phyloP scores from a whole-genome alignment of 169 alveolate species.

The Amoebophrya sp. region DNA sequence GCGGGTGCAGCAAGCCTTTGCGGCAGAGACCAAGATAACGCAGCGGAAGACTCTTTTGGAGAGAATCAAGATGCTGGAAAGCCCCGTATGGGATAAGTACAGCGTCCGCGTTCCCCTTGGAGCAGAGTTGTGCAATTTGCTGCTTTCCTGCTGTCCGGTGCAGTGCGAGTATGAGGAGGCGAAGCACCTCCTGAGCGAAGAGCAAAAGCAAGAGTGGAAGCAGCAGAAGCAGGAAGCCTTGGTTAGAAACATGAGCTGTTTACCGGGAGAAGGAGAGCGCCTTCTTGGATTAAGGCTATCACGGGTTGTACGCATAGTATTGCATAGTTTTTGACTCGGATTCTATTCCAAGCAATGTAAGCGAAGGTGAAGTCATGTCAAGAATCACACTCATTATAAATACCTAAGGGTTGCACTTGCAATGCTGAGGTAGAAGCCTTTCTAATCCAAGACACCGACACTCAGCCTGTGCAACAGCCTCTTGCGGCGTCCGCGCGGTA shows the following conservation, averaged over 20 bases:
- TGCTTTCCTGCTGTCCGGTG: neutral
- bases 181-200: conserved; percentile 40
- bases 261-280: too few relatives aligned
- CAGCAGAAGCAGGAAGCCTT: conserved; percentile 33
- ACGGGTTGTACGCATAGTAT: too few relatives aligned
- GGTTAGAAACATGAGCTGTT: too few relatives aligned
- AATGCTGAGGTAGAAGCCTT: conserved; percentile 7
- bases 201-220: conserved; percentile 40
- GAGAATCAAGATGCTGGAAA: neutral
- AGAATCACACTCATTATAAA: too few relatives aligned
- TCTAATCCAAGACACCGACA: conserved; percentile 27
- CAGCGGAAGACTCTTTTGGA: neutral
- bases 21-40: neutral
- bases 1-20: neutral
- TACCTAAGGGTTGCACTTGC: too few relatives aligned
- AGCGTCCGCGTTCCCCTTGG: neutral
- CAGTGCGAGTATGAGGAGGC: conserved; percentile 46
- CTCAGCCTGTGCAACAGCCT: conserved; percentile 34
- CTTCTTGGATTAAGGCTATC: too few relatives aligned
- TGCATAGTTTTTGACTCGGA: too few relatives aligned
- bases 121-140: neutral
- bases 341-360: too few relatives aligned
- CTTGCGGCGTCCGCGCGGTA: conserved; percentile 32
- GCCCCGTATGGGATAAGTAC: neutral
- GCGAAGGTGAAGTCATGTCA: too few relatives aligned